Evolutionary conservation across 306 rosid species (phyloP).

Genomic region (Prunus mume): DNA sequence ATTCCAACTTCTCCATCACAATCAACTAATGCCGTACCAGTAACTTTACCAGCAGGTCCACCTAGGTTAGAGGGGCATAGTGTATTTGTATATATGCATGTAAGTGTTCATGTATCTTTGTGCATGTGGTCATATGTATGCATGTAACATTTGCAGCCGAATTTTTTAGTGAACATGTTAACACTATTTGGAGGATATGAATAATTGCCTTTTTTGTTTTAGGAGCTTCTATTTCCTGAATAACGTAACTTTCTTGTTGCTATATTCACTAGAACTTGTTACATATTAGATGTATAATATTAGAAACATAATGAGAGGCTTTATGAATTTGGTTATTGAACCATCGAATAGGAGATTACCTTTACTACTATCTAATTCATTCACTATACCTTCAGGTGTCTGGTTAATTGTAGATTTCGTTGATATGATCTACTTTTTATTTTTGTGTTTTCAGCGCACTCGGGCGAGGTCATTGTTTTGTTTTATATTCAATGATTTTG

Average conservation of each 20-base stretch:
- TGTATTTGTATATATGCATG: background rate
- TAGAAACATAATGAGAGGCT: background rate
- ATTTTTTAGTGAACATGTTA: background rate
- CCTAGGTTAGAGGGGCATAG: background rate
- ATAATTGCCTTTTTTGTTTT: background rate
- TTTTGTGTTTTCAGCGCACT: background rate
- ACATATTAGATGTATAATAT: background rate
- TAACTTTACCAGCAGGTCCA: background rate
- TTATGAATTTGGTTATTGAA: background rate
- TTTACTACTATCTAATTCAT: background rate
- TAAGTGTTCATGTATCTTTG: too few species aligned
- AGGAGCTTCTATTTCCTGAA: background rate
- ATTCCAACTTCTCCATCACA: background rate
- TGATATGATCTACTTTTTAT: background rate
- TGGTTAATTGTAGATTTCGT: background rate
- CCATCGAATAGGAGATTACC: background rate
- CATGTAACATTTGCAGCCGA: background rate
- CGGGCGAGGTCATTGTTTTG: background rate
- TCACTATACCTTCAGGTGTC: background rate
- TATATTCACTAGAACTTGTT: background rate
- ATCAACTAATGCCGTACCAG: background rate
- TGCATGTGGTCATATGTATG: background rate
- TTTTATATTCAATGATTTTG: background rate
- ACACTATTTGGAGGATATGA: background rate
- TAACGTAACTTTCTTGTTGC: background rate